Evolutionary conservation across 805 yeast genomes (phyloP).

Genomic region (Tetrapisispora arboricola): DNA sequence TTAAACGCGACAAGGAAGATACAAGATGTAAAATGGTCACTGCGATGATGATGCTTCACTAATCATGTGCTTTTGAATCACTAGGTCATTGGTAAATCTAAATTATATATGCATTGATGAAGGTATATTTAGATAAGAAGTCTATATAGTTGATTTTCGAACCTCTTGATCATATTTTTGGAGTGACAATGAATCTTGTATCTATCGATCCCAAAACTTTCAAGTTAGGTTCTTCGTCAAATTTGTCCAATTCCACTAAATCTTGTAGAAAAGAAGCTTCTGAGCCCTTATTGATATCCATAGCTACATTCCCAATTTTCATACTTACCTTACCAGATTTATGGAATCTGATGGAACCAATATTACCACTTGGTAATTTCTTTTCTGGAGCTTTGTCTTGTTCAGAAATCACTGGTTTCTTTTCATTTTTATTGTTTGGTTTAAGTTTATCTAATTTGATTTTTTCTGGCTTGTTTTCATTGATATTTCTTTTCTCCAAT

Average conservation of each 20-base stretch:
- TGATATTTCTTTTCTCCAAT: slow-evolving; percentile 1
- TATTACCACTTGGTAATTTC: slow-evolving; percentile 37
- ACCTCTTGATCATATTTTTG: slow-evolving; percentile 32
- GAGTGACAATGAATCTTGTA: slow-evolving; percentile 50
- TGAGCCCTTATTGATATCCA: slow-evolving; percentile 67
- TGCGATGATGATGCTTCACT: background rate
- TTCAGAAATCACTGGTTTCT: background rate
- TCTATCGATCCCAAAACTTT: slow-evolving; percentile 45
- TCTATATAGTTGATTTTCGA: background rate
- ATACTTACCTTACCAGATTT: slow-evolving; percentile 75
- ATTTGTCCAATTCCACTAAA: slow-evolving; percentile 43
- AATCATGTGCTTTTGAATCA: too few species aligned
- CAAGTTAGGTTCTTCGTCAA: slow-evolving; percentile 33
- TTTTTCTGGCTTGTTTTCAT: slow-evolving; percentile 7
- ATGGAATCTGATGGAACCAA: slow-evolving; percentile 70
- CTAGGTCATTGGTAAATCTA: background rate
- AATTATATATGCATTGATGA: background rate
- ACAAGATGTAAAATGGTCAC: too few species aligned
- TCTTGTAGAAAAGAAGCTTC: slow-evolving; percentile 65
- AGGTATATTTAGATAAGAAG: background rate
- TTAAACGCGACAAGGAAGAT: too few species aligned
- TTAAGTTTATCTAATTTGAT: slow-evolving; percentile 8
- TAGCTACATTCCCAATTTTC: slow-evolving; percentile 56
- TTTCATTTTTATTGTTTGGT: slow-evolving; percentile 6
- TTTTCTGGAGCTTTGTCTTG: slow-evolving; percentile 1